Base-by-base conservation (phyloP, 2,329 filamentous ascomycete genomes). In the Colletotrichum sp. region DNA sequence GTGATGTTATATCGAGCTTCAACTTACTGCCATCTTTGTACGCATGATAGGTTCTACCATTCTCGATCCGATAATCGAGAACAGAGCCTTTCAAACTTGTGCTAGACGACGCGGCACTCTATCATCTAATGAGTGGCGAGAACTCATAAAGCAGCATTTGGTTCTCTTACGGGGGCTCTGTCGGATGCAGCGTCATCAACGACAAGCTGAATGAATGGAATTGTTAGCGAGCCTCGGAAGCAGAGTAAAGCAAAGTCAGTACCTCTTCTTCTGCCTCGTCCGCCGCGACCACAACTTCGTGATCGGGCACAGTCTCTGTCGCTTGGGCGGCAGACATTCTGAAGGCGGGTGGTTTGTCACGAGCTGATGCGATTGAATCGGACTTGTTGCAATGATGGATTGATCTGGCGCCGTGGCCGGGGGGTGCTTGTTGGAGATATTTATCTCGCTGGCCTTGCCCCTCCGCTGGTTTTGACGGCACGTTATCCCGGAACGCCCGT, bases 1-100 rank as follows among this genome's bases (percentile, higher is more conserved):
- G 25, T 25, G n/a, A 6, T 59, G 55, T n/a, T n/a, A 15, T 29
- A 19, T 29, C 25, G 25, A 30, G 27, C 29, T 27, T 12, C 13
- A 22, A 22, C 70, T 61, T 16, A 72, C 70, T 72, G 19, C 70
- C 70, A 5, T 72, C 70, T 25, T 71, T 71, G 16, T 71, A 71
- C 2, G 61, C 61, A 25, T 71, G 69, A 8, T 71, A 71, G 2
- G 63, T 72, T 22, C 70, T 61, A 0, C 70, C 70, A 4, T 72
- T 72, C 34, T 72, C 70, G 8, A 7, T 15, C 5, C 70, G 64
- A 16, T 72, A 72, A 11, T 72, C 63, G 15, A 68, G 16, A 4
- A 72, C 3, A 2, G 70, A 72, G 3, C 32, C 29, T 6, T 16
- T 30, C 12, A 71, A 12, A 44, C 61, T 71, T 6, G 69, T 32